Evolutionary conservation across 495 filamentous ascomycete species (phyloP).

Genomic region (Aspergillus incahuasiensis): DNA sequence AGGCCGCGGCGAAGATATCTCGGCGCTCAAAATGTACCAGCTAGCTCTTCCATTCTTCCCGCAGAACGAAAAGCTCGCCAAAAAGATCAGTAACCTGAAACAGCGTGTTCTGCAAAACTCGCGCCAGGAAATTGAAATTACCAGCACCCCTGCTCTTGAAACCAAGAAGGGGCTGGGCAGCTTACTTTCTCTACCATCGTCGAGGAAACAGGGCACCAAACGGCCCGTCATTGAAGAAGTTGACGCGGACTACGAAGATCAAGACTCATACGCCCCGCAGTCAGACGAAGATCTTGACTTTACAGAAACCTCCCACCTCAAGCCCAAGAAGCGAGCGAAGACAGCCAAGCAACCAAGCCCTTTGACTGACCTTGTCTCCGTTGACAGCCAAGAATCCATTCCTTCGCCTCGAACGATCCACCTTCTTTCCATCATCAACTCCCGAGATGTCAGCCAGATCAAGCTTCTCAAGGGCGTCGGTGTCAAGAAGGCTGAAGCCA

Average conservation of each 20-base stretch:
- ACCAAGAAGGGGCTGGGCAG: conserved; percentile 32
- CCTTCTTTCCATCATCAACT: conserved; percentile 82
- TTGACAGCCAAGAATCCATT: conserved; percentile 27
- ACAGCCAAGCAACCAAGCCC: conserved; percentile 17
- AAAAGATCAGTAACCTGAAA: conserved; percentile 70
- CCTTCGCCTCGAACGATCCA: conserved; percentile 65
- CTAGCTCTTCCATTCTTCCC: conserved; percentile 82
- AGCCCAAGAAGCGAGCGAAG: conserved; percentile 40
- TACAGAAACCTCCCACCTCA: conserved; percentile 28
- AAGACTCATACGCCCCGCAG: conserved; percentile 20
- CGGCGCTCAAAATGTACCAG: conserved; percentile 81
- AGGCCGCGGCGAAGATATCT: conserved; percentile 69
- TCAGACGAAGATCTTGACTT: conserved; percentile 29
- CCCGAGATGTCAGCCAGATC: conserved; percentile 64
- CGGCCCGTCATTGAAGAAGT: conserved; percentile 29
- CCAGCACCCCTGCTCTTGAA: conserved; percentile 16
- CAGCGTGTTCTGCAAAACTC: conserved; percentile 48
- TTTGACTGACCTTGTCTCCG: conserved; percentile 18
- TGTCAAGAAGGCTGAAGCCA: conserved; percentile 50
- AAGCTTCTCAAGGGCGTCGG: conserved; percentile 63
- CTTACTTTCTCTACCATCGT: conserved; percentile 35
- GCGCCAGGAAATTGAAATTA: conserved; percentile 10
- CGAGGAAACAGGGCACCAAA: conserved; percentile 24
- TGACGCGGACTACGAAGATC: conserved; percentile 32
- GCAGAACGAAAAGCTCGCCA: conserved; percentile 70